phyloP scores from a whole-genome alignment of 805 yeast genomes.

The Saccharomycopsis capsularis region DNA sequence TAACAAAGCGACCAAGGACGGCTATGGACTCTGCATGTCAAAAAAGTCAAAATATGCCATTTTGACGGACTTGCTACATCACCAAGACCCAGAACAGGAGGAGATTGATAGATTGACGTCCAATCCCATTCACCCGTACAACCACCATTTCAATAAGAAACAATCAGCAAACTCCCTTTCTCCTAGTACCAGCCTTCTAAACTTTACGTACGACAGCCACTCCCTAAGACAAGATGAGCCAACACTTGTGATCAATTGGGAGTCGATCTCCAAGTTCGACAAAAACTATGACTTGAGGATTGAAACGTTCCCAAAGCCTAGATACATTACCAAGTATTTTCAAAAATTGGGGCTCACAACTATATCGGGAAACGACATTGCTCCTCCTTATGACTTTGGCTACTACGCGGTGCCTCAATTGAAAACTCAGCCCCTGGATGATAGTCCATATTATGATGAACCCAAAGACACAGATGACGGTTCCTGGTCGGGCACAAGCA shows the following conservation, averaged over 20 bases:
- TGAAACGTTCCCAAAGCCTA: constrained; percentile 7
- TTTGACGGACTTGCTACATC: constrained; percentile 10
- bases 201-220: no score
- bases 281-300: constrained; percentile 10
- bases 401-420: constrained; percentile 1
- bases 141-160: background rate
- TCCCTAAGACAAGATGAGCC: no score
- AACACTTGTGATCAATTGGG: no score
- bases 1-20: no score
- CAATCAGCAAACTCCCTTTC: no score
- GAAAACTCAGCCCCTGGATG: no score
- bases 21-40: constrained; percentile 5
- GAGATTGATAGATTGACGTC: no score
- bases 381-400: constrained; percentile 16
- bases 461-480: background rate
- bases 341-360: constrained; percentile 9
- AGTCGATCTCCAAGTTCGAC: background rate
- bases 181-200: background rate
- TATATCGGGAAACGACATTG: constrained; percentile 3
- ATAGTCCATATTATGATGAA: no score
- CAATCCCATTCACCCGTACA: no score
- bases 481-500: background rate
- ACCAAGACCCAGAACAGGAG: background rate
- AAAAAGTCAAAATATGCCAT: constrained; percentile 5
- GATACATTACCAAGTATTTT: constrained; percentile 7